A percentile compares a stretch with the other conserved stretches of the same genome.
These are phyloP conservation scores for Leavenworthia alabamica DNA, from an alignment of 345 rosid species.

Conservation along the genomic window DNA sequence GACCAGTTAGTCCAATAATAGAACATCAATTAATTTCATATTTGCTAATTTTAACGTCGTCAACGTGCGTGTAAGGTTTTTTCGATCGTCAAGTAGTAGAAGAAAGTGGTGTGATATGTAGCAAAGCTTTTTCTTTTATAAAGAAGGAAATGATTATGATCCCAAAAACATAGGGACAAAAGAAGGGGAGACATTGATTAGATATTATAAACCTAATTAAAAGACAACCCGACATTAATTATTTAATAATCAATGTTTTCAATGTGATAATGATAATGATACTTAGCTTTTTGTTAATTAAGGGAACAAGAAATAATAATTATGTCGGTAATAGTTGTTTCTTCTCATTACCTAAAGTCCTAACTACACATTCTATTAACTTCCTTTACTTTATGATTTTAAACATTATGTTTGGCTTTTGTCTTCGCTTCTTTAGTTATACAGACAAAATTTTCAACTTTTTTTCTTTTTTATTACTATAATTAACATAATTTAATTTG, in stretches of 20 bases:
- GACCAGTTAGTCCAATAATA: background rate
- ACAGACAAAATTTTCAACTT: background rate
- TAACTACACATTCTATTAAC: slow-evolving; percentile 3
- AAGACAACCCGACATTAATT: slow-evolving; percentile 29
- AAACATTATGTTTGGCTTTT: slow-evolving; percentile 8
- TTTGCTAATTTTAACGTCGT: background rate
- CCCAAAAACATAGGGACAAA: slow-evolving; percentile 25
- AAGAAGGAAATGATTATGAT: slow-evolving; percentile 14
- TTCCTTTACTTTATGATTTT: slow-evolving; percentile 15
- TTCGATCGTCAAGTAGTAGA: background rate
- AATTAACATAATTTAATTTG: background rate
- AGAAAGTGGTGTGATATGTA: slow-evolving; percentile 1
- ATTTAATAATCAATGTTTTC: slow-evolving; percentile 31
- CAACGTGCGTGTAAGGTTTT: background rate
- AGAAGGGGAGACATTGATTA: slow-evolving; percentile 23
- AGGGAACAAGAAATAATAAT: slow-evolving; percentile 26
- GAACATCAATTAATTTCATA: background rate
- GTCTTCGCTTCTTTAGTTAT: slow-evolving; percentile 12
- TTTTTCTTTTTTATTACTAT: background rate
- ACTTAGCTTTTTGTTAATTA: slow-evolving; percentile 7
- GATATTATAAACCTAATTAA: slow-evolving; percentile 16
- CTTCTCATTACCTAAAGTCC: slow-evolving; percentile 23
- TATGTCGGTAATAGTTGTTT: slow-evolving; percentile 33
- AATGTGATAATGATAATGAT: slow-evolving; percentile 30
- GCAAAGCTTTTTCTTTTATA: slow-evolving; percentile 10